Base-by-base conservation (phyloP, 768 basidiomycete genomes). In the Austroboletus eburneus region DNA sequence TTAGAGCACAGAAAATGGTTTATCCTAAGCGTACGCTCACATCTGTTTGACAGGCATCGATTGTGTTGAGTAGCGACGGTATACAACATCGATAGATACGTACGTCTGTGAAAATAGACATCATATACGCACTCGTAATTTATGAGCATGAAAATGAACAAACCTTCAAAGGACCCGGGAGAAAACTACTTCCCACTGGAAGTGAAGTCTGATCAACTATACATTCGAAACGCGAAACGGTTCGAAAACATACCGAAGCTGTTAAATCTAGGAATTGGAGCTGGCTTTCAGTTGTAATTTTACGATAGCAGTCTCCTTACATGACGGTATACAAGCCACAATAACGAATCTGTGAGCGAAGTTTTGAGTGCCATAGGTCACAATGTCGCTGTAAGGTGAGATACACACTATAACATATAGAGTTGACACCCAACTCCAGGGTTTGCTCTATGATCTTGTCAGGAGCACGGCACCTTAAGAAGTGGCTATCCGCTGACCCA, bases 341-440 rank as follows among this genome's bases (percentile, higher is more conserved):
- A 29, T 49, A 49, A 10, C 48, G 48, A 22, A 33, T 21, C 48
- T 49, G 12, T 18, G n/a, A 32, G 5, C 27, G 12, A 5, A 5
- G 5, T 6, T 27, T 27, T 14, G 6, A 13, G 21, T 8, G 29
- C 14, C 32, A n/a, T 14, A 13, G 29, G 9, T 22, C 0, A 27
- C 27, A 5, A 34, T 5, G 29, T 32, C 30, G 14, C 30, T 14
- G 7, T 4, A 32, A 9, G 13, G 17, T 35, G 3, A 5, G 17
- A 16, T 34, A 35, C 34, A 17, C 34, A 35, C 34, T 4, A 18
- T 4, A 18, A 35, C 17, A 35, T 17, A 35, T 17, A 35, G 10
- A 5, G n/a, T 17, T 18, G 34, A 35, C 10, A 35, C 17, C 34
- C 34, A 35, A 10, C n/a, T 17, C 12, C 8, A 35, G 34, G 34